Base-by-base conservation (phyloP, 2,329 filamentous ascomycete species). In the Byssoonygena ceratinophila region DNA sequence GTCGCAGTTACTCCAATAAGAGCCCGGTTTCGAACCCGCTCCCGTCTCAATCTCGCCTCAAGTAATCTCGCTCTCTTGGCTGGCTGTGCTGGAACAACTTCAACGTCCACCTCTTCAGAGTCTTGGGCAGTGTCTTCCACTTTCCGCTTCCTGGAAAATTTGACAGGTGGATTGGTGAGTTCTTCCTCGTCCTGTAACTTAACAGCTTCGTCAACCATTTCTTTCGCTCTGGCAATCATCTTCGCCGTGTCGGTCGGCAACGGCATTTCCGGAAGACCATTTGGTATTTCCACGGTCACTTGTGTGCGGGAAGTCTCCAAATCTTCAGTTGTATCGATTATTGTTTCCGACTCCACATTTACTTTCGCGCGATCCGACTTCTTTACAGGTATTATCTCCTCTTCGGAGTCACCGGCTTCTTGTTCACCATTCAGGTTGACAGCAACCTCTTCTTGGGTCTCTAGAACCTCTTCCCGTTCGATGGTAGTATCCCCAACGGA, bases 1-100 rank as follows among this genome's bases (percentile, higher is more conserved):
- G 87, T 92, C 54, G 88, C 88, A 57, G 84, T 87, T 50, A 97
- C 80, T 54, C 92, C 91, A 57, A 94, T 78, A 56, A 95, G 74
- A 44, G 92, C 88, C 64, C 89, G 81, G 69, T 83, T 87, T 71
- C 87, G 84, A 59, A 96, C 87, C 64, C 83, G 85, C 71, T 94
- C 85, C 72, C 88, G 90, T 68, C 84, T 84, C 59, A 94, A 68
- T 69, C 92, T 84, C 41, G 85, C 79, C 66, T 92, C 85, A 1
- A 88, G 65, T 12, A 71, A 68, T 62, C 68, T 85, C 37, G 79
- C 81, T 65, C 84, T 87, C 80, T 97, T 97, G 5, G 70, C 69
- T 14, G 67, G 82, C 55, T 76, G 74, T n/a, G 64, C 59, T 20
- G 69, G 64, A 36, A 65, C 57, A 32, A 63, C 63, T 25, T 66